Conservation (phyloP, 2,329 filamentous ascomycete species). For the Myriosclerotinia duriaeana region DNA sequence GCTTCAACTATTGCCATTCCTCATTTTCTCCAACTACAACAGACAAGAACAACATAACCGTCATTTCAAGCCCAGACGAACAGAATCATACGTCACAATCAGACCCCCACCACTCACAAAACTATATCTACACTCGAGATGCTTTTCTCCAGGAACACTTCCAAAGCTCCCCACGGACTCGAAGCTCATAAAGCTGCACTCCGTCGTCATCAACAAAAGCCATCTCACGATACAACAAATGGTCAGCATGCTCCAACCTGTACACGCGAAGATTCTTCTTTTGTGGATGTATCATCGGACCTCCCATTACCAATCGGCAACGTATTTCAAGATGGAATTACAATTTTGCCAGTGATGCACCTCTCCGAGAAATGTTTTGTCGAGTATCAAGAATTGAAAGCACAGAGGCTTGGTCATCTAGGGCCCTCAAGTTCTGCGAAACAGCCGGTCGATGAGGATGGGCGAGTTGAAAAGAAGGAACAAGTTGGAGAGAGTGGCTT, state of each 20-base stretch:
- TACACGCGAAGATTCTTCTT: neutral
- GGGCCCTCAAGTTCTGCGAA: too few relatives aligned
- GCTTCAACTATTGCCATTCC: neutral
- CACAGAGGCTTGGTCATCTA: neutral
- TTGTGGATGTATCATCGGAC: neutral
- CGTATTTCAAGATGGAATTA: neutral
- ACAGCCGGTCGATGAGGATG: accelerated
- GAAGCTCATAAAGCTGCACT: neutral
- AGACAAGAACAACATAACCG: neutral
- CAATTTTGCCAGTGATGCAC: neutral
- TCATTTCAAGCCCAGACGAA: neutral
- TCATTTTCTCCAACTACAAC: neutral
- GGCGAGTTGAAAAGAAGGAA: too few relatives aligned
- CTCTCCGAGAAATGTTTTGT: neutral
- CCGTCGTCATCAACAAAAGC: neutral
- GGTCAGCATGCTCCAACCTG: too few relatives aligned
- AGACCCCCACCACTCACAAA: neutral
- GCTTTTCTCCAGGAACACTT: neutral
- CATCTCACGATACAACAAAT: neutral
- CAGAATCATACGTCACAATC: neutral
- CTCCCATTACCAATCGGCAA: neutral
- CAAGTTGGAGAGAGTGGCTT: neutral
- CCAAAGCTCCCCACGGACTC: neutral
- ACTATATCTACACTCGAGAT: neutral
- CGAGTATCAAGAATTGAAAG: neutral